Conservation (phyloP, 352 stramenopile species). For the Phytophthora pisi region DNA sequence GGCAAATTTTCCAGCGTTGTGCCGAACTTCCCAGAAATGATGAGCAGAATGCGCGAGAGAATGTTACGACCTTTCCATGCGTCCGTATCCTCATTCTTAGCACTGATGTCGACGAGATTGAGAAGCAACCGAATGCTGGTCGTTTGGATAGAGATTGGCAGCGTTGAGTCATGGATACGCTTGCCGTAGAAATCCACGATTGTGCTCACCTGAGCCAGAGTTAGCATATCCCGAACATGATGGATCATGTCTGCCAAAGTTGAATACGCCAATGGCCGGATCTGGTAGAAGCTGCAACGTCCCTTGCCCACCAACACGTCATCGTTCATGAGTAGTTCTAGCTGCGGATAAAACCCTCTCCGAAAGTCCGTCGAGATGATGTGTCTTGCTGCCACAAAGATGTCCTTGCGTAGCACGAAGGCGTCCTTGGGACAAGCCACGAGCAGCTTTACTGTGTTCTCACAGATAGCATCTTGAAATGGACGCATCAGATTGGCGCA, state of each 20-base stretch:
- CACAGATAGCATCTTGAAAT: conserved; percentile 95
- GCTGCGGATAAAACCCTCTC: conserved; percentile 94
- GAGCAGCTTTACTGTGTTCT: conserved; percentile 95
- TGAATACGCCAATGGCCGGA: conserved; percentile 96
- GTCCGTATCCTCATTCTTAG: conserved; percentile 93
- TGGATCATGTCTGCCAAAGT: conserved; percentile 98
- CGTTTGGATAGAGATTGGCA: conserved; percentile 96
- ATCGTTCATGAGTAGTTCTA: conserved; percentile 97
- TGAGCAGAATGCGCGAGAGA: conserved; percentile 91
- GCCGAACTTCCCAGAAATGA: conserved; percentile 95
- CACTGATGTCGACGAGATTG: conserved; percentile 97
- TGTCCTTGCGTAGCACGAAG: conserved; percentile 95
- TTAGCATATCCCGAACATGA: conserved; percentile 95
- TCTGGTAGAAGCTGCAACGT: conserved; percentile 85
- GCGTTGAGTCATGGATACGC: conserved; percentile 92
- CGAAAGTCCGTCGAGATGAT: conserved; percentile 98
- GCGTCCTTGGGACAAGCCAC: conserved; percentile 94
- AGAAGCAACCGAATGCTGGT: conserved; percentile 95
- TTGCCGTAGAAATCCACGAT: conserved; percentile 95
- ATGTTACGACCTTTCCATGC: conserved; percentile 90
- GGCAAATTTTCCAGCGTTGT: conserved; percentile 85
- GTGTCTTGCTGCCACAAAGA: conserved; percentile 95
- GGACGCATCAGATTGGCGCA: conserved; percentile 94
- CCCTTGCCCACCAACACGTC: conserved; percentile 92
- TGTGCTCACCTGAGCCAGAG: conserved; percentile 93